phyloP scores from a whole-genome alignment of 257 asterid genomes.

The Dorcoceras hygrometricum region DNA sequence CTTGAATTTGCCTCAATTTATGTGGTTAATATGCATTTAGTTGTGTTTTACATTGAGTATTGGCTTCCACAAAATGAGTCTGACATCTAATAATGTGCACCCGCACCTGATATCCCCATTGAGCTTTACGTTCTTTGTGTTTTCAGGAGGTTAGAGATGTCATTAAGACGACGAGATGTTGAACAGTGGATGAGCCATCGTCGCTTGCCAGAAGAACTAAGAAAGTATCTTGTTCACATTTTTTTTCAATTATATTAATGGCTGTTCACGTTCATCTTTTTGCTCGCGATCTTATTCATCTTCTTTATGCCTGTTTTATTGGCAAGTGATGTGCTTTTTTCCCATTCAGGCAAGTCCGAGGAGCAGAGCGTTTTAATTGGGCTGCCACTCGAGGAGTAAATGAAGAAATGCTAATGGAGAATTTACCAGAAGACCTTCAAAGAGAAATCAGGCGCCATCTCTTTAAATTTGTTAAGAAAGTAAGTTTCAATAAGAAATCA shows the following conservation, averaged over 20 bases:
- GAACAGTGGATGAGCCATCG: slow-evolving; percentile 98
- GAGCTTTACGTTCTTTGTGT: slow-evolving; percentile 3
- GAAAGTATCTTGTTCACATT: slow-evolving; percentile 43
- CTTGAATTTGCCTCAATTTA: neutral
- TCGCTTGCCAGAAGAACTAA: slow-evolving; percentile 67
- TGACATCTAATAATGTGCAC: neutral
- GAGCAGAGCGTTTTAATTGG: slow-evolving; percentile 82
- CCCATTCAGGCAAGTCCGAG: slow-evolving; percentile 63
- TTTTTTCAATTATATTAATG: neutral
- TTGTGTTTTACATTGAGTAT: no score
- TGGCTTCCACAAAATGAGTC: neutral
- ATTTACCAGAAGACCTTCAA: slow-evolving; percentile 93
- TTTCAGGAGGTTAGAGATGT: slow-evolving; percentile 77
- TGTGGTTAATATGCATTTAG: neutral
- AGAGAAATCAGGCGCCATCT: slow-evolving; percentile 87
- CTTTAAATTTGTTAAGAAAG: slow-evolving; percentile 70
- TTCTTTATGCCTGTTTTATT: slow-evolving; percentile 7
- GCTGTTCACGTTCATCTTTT: no score
- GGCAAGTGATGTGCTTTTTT: neutral
- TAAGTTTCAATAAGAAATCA: slow-evolving; percentile 31
- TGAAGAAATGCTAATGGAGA: slow-evolving; percentile 78
- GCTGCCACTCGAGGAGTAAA: slow-evolving; percentile 94
- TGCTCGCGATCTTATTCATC: neutral
- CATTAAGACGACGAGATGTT: slow-evolving; percentile 81
- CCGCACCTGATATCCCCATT: neutral